These are phyloP conservation scores for Solanum lignicaule DNA, from an alignment of 257 asterid species.

Conservation along the genomic window DNA sequence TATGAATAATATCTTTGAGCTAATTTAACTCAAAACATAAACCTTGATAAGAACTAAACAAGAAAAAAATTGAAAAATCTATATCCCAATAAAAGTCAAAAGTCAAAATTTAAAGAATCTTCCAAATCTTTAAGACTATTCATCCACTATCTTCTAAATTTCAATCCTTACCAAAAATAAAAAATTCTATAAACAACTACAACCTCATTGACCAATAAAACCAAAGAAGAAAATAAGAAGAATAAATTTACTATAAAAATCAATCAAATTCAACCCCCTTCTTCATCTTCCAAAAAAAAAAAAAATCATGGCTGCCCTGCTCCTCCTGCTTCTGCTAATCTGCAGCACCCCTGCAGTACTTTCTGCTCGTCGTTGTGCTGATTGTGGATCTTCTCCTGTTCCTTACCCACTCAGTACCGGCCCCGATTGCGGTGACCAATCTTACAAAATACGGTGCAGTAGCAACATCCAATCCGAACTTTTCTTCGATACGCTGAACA, in stretches of 20 bases:
- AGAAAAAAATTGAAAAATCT: not conserved
- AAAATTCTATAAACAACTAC: not conserved
- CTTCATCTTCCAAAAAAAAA: not conserved
- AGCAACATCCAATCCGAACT: conserved; percentile 7
- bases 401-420: conserved; percentile 86
- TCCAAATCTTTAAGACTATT: not conserved
- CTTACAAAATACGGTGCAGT: conserved; percentile 56
- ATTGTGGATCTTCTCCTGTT: conserved; percentile 56
- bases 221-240: not conserved
- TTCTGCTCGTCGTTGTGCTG: conserved; percentile 46
- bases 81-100: not conserved
- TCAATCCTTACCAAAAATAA: not conserved
- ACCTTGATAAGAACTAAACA: too few relatives aligned
- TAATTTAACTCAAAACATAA: too few relatives aligned
- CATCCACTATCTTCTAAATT: not conserved
- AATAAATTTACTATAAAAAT: not conserved
- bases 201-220: not conserved
- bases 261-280: not conserved
- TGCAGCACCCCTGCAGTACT: conserved; percentile 12
- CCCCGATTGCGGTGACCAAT: conserved; percentile 65
- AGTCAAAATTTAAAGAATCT: not conserved
- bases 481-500: conserved; percentile 52
- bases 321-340: conserved; percentile 26
- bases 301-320: conserved; percentile 2
- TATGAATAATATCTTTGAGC: too few relatives aligned